A percentile compares a stretch with the other conserved stretches of the same genome.
These are phyloP conservation scores for Phytophthora europaea DNA, from an alignment of 352 stramenopile species.

Conservation along the genomic window DNA sequence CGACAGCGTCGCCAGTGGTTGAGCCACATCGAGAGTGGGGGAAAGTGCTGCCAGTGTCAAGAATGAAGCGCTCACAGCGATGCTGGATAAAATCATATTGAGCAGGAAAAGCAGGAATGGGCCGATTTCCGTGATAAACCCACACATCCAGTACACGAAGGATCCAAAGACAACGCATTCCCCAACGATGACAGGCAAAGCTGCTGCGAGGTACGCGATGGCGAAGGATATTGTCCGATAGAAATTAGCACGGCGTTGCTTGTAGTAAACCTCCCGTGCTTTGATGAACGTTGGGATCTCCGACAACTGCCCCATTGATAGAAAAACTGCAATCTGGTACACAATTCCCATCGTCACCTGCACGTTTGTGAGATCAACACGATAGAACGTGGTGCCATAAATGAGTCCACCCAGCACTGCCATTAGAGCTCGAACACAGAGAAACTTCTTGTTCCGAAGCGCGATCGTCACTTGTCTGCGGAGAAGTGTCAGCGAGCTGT, in stretches of 20 bases:
- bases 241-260: constrained; percentile 3
- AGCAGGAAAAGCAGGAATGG: not conserved
- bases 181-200: not conserved
- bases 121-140: not conserved
- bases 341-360: not conserved
- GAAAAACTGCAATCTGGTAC: not conserved
- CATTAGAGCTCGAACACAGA: not conserved
- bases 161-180: not conserved
- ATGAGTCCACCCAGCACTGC: not conserved
- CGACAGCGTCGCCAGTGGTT: not conserved
- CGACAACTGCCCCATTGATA: not conserved
- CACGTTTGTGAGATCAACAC: not conserved
- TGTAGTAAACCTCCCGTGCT: not conserved
- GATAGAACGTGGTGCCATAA: not conserved
- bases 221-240: not conserved
- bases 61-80: not conserved
- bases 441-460: not conserved
- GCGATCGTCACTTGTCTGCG: constrained; percentile 51
- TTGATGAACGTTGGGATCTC: not conserved
- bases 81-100: not conserved
- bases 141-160: not conserved
- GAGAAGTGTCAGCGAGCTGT: constrained; percentile 33
- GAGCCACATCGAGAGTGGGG: not conserved
- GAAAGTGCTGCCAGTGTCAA: not conserved
- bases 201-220: not conserved